These are phyloP conservation scores for Hypoxylon sp. DNA, from an alignment of 2,329 filamentous ascomycete genomes.

Conservation along the genomic window DNA sequence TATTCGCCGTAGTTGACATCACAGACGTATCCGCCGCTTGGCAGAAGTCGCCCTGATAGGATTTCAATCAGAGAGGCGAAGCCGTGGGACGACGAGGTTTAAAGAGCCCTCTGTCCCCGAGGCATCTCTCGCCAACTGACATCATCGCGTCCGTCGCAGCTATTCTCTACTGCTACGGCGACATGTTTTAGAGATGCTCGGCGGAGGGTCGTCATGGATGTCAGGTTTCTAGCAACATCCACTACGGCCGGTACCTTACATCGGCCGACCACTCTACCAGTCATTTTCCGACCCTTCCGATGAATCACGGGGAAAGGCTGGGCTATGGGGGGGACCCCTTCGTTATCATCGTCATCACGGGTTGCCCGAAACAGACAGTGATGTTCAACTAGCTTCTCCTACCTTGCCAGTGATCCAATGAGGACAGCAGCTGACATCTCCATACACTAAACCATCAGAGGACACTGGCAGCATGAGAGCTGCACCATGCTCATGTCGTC, in stretches of 20 bases:
- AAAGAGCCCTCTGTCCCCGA: conserved; percentile 7
- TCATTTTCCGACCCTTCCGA: conserved; percentile 39
- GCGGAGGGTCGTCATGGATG: conserved; percentile 28
- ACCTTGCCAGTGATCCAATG: conserved; percentile 30
- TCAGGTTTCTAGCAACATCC: conserved; percentile 31
- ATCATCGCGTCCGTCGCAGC: conserved; percentile 36
- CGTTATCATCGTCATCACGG: conserved; percentile 35
- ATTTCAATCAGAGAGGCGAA: background rate
- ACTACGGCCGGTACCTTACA: conserved; percentile 45
- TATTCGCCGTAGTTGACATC: conserved; percentile 12
- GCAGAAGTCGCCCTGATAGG: background rate
- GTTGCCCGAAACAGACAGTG: conserved; percentile 35
- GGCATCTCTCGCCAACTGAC: conserved; percentile 28
- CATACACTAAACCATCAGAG: conserved; percentile 33
- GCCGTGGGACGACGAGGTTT: conserved; percentile 3
- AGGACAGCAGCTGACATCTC: conserved; percentile 33
- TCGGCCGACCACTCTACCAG: conserved; percentile 38
- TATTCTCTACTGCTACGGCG: conserved; percentile 31
- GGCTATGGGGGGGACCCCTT: conserved; percentile 41
- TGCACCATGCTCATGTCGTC: conserved; percentile 30
- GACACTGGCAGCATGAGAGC: conserved; percentile 21
- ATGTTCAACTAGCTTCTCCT: conserved; percentile 23
- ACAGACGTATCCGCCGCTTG: background rate
- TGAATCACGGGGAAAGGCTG: conserved; percentile 38
- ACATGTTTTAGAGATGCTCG: conserved; percentile 18